Base-by-base conservation (phyloP, 2,329 filamentous ascomycete genomes). In the Magnaporthiopsis rhizophila region DNA sequence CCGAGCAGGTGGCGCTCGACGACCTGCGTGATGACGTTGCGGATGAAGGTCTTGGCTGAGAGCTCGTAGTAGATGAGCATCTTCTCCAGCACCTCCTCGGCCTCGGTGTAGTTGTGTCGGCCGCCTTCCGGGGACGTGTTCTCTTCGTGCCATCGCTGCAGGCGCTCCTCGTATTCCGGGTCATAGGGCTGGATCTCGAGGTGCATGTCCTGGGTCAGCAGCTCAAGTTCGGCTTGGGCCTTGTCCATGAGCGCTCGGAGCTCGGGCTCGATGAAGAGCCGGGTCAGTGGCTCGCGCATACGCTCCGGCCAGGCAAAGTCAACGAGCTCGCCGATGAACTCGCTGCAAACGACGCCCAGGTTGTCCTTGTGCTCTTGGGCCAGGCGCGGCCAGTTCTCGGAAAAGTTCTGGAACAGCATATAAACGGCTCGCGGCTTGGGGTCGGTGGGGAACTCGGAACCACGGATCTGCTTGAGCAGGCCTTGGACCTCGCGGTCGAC, bases 11-110 rank as follows among this genome's bases (percentile, higher is more conserved):
- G 81, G 0, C 81, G 76, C 70, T 83, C 81, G 0, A 81, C 78
- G 0, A 83, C 80, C 65, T 83, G 81, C 0, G 80, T 82, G 64
- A 83, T 82, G 64, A 81, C 77, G 66, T 83, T 83, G 64, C 81
- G 76, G 34, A 80, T 82, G 65, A 82, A 83, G 61, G 79, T 80
- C 69, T 81, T 80, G 8, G 80, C 79, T 2, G 80, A 81, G 11
- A 83, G 76, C 66, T 83, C 80, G 66, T 83, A 83, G 73, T 81
- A 83, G 66, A 83, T 83, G 63, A 83, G 74, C 81, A 83, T 83
- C 75, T 83, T 83, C 71, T 83, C 81, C 32, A 83, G 69, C 0
- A 83, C 80, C 70, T 83, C 81, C 65, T 83, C 79, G 0, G 81
- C 81, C 65, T 83, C 80, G 2, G 77, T 79, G 68, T 81, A 83